These are phyloP conservation scores for Serendipita sp. DNA, from an alignment of 768 basidiomycete genomes.

Conservation along the genomic window DNA sequence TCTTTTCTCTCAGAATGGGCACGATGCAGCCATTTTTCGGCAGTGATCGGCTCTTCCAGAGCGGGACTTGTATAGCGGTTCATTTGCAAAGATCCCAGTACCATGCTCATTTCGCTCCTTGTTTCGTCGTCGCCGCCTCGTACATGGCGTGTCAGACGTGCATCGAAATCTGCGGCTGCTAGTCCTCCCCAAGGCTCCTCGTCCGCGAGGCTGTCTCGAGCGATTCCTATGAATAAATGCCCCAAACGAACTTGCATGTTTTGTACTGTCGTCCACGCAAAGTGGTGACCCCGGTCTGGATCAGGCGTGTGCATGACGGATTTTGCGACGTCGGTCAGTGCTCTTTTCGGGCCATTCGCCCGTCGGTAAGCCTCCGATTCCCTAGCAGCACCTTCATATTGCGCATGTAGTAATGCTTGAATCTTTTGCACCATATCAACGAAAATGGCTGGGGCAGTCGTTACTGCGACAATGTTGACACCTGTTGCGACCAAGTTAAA, in stretches of 20 bases:
- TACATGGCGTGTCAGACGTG: background rate
- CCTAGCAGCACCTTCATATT: slow-evolving; percentile 58
- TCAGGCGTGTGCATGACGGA: slow-evolving; percentile 66
- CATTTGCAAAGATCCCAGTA: background rate
- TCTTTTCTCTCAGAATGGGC: background rate
- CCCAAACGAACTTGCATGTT: slow-evolving; percentile 58
- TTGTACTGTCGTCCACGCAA: slow-evolving; percentile 51
- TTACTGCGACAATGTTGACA: slow-evolving; percentile 49
- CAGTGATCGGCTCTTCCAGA: background rate
- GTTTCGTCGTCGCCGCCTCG: background rate
- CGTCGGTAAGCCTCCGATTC: slow-evolving; percentile 66
- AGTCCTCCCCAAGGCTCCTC: slow-evolving; percentile 24
- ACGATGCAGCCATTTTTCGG: background rate
- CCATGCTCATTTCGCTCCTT: background rate
- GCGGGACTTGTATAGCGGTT: background rate
- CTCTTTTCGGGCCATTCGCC: slow-evolving; percentile 59
- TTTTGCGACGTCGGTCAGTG: slow-evolving; percentile 71
- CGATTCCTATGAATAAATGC: slow-evolving; percentile 51
- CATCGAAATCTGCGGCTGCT: background rate
- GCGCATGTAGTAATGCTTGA: slow-evolving; percentile 51
- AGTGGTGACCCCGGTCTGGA: slow-evolving; percentile 42
- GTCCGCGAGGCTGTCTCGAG: slow-evolving; percentile 68
- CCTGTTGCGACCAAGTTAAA: slow-evolving; percentile 60
- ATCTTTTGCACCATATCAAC: slow-evolving; percentile 63
- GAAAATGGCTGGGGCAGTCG: slow-evolving; percentile 64